Base-by-base conservation (phyloP, 2,329 filamentous ascomycete species). In the Exophiala oligosperma region DNA sequence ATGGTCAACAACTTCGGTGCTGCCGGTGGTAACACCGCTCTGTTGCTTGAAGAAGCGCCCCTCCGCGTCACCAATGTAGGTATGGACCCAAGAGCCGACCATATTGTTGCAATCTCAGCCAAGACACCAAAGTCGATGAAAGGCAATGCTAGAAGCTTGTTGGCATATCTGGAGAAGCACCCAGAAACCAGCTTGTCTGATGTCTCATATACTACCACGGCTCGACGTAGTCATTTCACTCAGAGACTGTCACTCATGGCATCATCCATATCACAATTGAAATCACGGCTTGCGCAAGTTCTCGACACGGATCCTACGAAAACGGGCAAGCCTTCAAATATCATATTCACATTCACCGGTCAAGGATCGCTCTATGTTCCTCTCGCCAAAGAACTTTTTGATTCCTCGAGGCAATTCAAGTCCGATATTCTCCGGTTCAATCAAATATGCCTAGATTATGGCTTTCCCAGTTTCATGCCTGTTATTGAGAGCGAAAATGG, bases 1-100 rank as follows among this genome's bases (percentile, higher is more conserved):
- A 40, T 54, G 71, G 76, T 88, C 62, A 90, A 90, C 74, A 89
- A 88, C 71, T 90, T 89, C 67, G 82, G 82, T 62, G 88, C 88
- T 1, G 85, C 87, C 26, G 87, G 87, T 54, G 87, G 87, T 8
- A 89, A 89, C 71, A 85, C 85, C 0, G 80, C 81, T 43, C 2
- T 77, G 29, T 9, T 76, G 3, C 12, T 77, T 0, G 71, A 75
- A 60, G 75, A 77, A 9, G 65, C 48, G n/a, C 21, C 12, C 4
- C 9, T 11, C 23, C 11, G 21, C 6, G 28, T 21, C 1, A 14
- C 26, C 21, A 38, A 40, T 23, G 14, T 38, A 41, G n/a, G 28
- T 44, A 14, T 24, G 9, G n/a, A 28, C 35, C 35, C 21, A n/a
- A 17, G 47, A 7, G 14, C 28, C 38, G 9, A 37, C 24, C 43